phyloP scores from a whole-genome alignment of 192 early-diverging fungal species.

The Phycomyces blakesleeanus region DNA sequence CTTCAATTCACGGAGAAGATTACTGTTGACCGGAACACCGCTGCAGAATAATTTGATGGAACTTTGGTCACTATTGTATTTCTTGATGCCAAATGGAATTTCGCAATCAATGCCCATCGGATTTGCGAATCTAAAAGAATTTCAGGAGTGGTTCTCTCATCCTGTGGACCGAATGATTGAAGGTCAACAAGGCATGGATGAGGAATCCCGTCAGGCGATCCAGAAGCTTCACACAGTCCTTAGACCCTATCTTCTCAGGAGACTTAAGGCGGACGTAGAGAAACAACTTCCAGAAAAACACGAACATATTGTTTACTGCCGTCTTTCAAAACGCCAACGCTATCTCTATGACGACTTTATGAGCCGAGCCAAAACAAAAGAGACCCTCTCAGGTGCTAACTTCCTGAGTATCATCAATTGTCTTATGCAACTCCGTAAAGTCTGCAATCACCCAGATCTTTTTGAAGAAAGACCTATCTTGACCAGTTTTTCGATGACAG shows the following conservation, averaged over 20 bases:
- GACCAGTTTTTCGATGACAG: conserved; percentile 55
- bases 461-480: conserved; percentile 58
- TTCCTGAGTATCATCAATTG: conserved; percentile 75
- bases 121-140: conserved; percentile 77
- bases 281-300: conserved; percentile 63
- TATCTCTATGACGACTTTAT: conserved; percentile 79
- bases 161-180: conserved; percentile 83
- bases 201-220: conserved; percentile 51
- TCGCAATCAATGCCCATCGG: conserved; percentile 62
- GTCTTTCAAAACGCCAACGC: conserved; percentile 64
- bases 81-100: conserved; percentile 72
- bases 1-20: conserved; percentile 59
- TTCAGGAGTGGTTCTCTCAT: conserved; percentile 83
- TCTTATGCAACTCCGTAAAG: conserved; percentile 69
- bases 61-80: conserved; percentile 84
- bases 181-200: conserved; percentile 44
- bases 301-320: conserved; percentile 67
- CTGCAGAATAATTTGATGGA: conserved; percentile 87
- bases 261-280: conserved; percentile 65
- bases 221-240: conserved; percentile 59
- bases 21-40: conserved; percentile 85
- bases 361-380: conserved; percentile 75
- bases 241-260: conserved; percentile 59
- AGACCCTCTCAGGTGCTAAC: conserved; percentile 65
- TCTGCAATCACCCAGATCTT: conserved; percentile 53